Base-by-base conservation (phyloP, 441 rosid genomes). In the Viola pubescens region DNA sequence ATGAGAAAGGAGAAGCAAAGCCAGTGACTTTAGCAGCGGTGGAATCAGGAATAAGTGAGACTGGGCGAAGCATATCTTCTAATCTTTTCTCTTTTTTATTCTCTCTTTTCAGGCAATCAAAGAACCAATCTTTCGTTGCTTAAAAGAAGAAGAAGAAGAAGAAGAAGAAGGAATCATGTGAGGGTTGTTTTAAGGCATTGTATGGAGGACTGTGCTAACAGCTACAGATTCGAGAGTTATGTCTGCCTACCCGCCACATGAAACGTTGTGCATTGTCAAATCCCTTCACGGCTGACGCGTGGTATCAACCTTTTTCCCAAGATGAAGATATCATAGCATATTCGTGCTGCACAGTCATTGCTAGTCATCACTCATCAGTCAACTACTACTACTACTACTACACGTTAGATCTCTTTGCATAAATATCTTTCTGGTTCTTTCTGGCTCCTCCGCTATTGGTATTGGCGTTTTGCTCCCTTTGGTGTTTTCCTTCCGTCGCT, bases 231-330 rank as follows among this genome's bases (percentile, higher is more conserved):
- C 47, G 45, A 38, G 37, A 59, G 46, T 9, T n/a, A 37, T 73
- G 84, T 61, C 77, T 60, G 84, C 81, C 96, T 73, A 82, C 60
- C 77, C 58, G 84, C 81, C 96, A 85, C 90, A 91, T 88, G 92
- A 82, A 77, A 67, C 79, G 80, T 62, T 10, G 51, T 54, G 71
- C 52, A 26, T 38, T 47, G 58, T 41, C 58, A 48, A 48, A 5
- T 47, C 48, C 16, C 48, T 26, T 61, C 52, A 41, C 61, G 34
- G 6, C 37, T 8, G 51, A 70, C 81, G 65, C 81, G 72, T 72
- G 67, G 70, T 6, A 10, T 26, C 10, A 43, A 3, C 46, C 52
- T n/a, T 51, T 57, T 46, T 9, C 49, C 46, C 61, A 37, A 26
- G 34, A 1, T 16, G 19, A 7, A 16, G 43, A 56, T 48, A 56